phyloP scores from a whole-genome alignment of 305 asterid species.

The Fraxinus sp. region DNA sequence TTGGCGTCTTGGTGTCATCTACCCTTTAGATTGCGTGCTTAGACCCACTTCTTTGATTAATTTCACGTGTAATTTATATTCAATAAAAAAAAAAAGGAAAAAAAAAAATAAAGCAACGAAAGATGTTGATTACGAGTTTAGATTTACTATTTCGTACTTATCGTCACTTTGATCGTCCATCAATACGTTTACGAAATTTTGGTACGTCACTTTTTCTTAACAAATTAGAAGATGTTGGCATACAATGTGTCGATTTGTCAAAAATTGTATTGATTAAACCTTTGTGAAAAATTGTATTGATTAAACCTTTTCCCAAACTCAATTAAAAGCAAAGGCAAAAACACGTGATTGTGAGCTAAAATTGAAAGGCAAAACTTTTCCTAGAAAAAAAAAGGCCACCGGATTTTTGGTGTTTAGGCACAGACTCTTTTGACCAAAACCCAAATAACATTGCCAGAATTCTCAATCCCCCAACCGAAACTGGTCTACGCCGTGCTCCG shows the following conservation, averaged over 20 bases:
- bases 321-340: not conserved
- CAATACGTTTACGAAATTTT: too few relatives aligned
- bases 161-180: too few relatives aligned
- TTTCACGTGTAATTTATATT: not conserved
- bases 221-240: not conserved
- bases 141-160: too few relatives aligned
- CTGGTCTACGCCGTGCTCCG: not conserved
- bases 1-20: slow-evolving; percentile 13
- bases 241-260: too few relatives aligned
- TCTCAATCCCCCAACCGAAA: not conserved
- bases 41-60: not conserved
- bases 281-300: too few relatives aligned
- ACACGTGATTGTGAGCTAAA: not conserved
- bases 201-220: not conserved
- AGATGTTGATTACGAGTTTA: not conserved
- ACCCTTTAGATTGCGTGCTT: slow-evolving; percentile 16
- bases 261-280: too few relatives aligned
- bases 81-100: not conserved
- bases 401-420: slow-evolving; percentile 3
- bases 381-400: not conserved
- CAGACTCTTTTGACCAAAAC: slow-evolving; percentile 16
- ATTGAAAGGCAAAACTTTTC: not conserved
- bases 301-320: not conserved
- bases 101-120: too few relatives aligned
- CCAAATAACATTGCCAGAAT: not conserved